phyloP scores from a whole-genome alignment of 148 eudicot genomes.

The Mesembryanthemum crystallinum region DNA sequence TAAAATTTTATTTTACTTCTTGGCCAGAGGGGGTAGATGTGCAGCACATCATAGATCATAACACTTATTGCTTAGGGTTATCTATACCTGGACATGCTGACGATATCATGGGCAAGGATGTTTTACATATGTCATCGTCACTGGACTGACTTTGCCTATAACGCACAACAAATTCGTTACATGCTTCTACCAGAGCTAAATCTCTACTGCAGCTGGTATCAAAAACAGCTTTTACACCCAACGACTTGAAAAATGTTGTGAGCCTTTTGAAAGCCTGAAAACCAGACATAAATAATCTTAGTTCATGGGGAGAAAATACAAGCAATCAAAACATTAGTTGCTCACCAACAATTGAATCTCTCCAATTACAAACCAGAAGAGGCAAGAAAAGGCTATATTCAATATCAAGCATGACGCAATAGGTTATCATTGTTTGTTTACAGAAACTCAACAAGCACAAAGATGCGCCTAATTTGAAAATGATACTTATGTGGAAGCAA shows the following conservation, averaged over 20 bases:
- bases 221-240: slow-evolving; percentile 90
- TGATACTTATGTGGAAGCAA: background rate
- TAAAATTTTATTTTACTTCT: too few species aligned
- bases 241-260: slow-evolving; percentile 81
- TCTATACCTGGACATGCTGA: slow-evolving; percentile 92
- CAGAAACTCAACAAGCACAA: background rate
- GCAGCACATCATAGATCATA: background rate
- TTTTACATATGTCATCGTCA: slow-evolving; percentile 34
- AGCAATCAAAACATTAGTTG: background rate
- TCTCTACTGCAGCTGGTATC: slow-evolving; percentile 97
- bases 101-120: slow-evolving; percentile 77
- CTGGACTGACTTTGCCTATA: slow-evolving; percentile 55
- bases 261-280: slow-evolving; percentile 76
- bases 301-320: background rate
- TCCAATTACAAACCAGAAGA: background rate
- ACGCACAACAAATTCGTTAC: slow-evolving; percentile 77
- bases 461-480: background rate
- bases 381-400: background rate
- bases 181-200: slow-evolving; percentile 80
- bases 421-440: background rate
- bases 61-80: background rate
- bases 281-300: background rate
- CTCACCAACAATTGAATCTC: background rate
- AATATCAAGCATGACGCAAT: background rate
- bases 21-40: background rate